phyloP scores from a whole-genome alignment of 1,284 basidiomycete species.

The Sporisorium iseilematis-ciliati region DNA sequence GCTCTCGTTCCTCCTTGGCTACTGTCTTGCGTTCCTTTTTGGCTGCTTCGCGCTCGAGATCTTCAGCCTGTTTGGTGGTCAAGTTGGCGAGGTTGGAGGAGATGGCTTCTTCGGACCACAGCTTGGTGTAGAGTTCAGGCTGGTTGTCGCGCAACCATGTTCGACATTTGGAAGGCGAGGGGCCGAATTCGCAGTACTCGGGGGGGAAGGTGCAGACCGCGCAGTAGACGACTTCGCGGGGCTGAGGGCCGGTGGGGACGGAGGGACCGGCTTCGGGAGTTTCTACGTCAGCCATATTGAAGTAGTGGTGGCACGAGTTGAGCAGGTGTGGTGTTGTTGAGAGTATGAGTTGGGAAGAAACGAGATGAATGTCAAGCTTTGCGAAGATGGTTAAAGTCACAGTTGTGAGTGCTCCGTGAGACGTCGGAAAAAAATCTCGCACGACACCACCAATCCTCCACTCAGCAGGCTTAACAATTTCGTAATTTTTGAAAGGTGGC shows the following conservation, averaged over 20 bases:
- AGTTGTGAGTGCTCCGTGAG: too few relatives aligned
- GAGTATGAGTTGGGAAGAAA: not conserved
- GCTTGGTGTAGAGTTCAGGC: conserved; percentile 49
- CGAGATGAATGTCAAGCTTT: not conserved
- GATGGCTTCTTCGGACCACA: conserved; percentile 66
- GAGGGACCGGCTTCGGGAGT: conserved; percentile 45
- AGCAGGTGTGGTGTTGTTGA: not conserved
- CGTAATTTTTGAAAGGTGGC: not conserved
- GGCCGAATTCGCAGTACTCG: conserved; percentile 68
- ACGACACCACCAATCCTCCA: conserved; percentile 28
- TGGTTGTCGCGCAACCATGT: conserved; percentile 59
- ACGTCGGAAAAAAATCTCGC: conserved; percentile 20
- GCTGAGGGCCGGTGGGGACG: conserved; percentile 38
- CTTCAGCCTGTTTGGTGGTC: conserved; percentile 66
- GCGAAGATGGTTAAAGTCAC: not conserved
- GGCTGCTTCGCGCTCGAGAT: conserved; percentile 63
- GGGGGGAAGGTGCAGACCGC: conserved; percentile 67
- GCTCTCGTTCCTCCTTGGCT: conserved; percentile 66
- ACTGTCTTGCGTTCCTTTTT: conserved; percentile 68
- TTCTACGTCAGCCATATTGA: conserved; percentile 37
- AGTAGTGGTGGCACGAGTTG: not conserved
- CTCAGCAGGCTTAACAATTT: not conserved
- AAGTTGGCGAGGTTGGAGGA: conserved; percentile 59
- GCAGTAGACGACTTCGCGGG: conserved; percentile 59
- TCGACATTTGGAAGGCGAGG: conserved; percentile 62